A percentile compares a stretch with the other conserved stretches of the same genome.
Conservation (phyloP, 2,329 filamentous ascomycete species). For the Bipolaris victoriae region DNA sequence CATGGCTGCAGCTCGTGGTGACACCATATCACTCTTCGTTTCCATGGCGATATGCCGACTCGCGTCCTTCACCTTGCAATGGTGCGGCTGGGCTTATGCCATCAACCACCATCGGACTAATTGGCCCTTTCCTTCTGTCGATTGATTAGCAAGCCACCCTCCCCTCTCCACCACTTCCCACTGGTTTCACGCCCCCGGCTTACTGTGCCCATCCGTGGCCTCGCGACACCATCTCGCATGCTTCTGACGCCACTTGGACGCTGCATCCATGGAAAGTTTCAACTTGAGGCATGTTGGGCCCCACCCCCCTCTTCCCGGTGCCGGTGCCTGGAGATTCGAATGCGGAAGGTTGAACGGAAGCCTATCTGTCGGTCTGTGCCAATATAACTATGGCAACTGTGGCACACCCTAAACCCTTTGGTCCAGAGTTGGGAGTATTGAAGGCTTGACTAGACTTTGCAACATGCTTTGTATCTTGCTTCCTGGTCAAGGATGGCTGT, state of each 20-base stretch:
- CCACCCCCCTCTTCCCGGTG: not conserved
- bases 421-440: conserved; percentile 4
- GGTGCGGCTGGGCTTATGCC: no score
- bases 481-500: not conserved
- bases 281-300: conserved; percentile 10
- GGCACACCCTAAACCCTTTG: conserved; percentile 4
- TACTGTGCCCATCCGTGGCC: not conserved
- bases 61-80: no score
- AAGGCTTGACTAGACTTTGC: conserved; percentile 9
- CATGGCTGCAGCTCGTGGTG: no score
- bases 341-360: conserved; percentile 10
- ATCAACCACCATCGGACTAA: no score
- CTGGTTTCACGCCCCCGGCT: not conserved
- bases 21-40: not conserved
- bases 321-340: not conserved
- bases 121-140: no score
- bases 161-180: not conserved
- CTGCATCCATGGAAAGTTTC: conserved; percentile 17
- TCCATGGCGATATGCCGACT: not conserved
- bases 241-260: conserved; percentile 17
- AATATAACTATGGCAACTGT: not conserved
- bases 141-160: not conserved
- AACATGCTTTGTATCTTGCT: not conserved
- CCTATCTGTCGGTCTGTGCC: conserved; percentile 7
- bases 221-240: conserved; percentile 10